Evolutionary conservation across 176 grass and related monocot species (phyloP).

Genomic region (Pharus latifolius): DNA sequence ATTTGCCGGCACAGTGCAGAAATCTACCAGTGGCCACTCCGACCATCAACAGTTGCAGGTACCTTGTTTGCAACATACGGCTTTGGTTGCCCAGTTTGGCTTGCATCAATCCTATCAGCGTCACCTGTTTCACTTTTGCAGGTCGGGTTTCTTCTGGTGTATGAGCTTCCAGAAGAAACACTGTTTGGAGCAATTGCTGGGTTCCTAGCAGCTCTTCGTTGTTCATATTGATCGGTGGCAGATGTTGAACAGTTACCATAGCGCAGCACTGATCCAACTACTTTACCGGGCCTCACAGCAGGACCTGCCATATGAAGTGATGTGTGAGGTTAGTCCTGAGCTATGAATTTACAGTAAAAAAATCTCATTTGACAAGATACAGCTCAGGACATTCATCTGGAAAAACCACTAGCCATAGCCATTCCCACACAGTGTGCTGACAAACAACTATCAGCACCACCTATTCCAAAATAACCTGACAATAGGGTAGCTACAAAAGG

Average conservation of each 20-base stretch:
- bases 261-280: constrained; percentile 29
- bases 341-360: background rate
- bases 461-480: background rate
- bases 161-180: constrained; percentile 44
- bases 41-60: constrained; percentile 45
- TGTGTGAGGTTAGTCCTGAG: background rate
- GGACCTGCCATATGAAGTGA: constrained; percentile 34
- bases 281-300: constrained; percentile 54
- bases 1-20: background rate
- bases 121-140: constrained; percentile 75
- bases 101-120: constrained; percentile 37
- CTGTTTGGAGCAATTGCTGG: constrained; percentile 33
- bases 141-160: constrained; percentile 68
- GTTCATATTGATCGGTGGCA: constrained; percentile 44
- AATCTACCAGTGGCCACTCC: constrained; percentile 60
- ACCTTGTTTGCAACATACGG: constrained; percentile 53
- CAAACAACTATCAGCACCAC: background rate
- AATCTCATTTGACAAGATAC: background rate
- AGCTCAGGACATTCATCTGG: background rate
- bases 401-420: background rate
- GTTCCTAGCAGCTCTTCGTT: constrained; percentile 43
- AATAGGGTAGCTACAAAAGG: too few species aligned
- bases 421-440: too few species aligned
- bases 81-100: constrained; percentile 34
- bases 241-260: constrained; percentile 28